Evolutionary conservation across 257 asterid genomes (phyloP).

Genomic region (Solanum paucissectum): DNA sequence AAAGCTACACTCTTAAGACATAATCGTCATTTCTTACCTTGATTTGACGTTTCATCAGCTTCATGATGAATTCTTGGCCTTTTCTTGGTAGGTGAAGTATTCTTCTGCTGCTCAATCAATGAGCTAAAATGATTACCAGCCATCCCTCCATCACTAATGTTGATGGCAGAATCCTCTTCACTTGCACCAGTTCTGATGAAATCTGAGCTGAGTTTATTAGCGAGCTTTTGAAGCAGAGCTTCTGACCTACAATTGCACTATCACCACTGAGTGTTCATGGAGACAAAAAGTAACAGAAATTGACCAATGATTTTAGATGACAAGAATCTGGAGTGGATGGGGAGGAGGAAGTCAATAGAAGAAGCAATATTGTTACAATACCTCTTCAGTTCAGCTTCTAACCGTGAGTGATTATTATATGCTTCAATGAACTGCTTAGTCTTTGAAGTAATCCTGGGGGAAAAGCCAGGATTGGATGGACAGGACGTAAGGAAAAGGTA

Average conservation of each 20-base stretch:
- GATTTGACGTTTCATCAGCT: constrained; percentile 30
- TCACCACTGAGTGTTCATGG: background rate
- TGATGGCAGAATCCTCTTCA: constrained; percentile 36
- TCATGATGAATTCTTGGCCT: constrained; percentile 31
- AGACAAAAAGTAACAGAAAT: background rate
- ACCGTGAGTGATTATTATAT: constrained; percentile 48
- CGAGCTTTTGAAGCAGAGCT: constrained; percentile 64
- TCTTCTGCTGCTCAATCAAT: constrained; percentile 25
- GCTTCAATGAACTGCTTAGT: constrained; percentile 69
- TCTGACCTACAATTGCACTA: constrained; percentile 52
- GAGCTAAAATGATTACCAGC: constrained; percentile 28
- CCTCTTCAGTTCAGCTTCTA: constrained; percentile 91
- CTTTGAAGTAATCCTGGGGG: constrained; percentile 42
- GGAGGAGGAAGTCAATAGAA: background rate
- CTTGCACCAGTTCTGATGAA: constrained; percentile 20
- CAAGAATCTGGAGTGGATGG: background rate
- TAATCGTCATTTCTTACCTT: constrained; percentile 30
- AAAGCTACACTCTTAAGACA: background rate
- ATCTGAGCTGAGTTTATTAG: constrained; percentile 54
- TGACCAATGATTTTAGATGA: background rate
- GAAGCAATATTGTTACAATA: constrained; percentile 2
- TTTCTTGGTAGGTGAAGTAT: constrained; percentile 45
- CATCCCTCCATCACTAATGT: constrained; percentile 37
- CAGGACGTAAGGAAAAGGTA: background rate
- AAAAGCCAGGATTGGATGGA: constrained; percentile 4